Evolutionary conservation across 441 rosid genomes (phyloP).

Genomic region (Erodium texanum): DNA sequence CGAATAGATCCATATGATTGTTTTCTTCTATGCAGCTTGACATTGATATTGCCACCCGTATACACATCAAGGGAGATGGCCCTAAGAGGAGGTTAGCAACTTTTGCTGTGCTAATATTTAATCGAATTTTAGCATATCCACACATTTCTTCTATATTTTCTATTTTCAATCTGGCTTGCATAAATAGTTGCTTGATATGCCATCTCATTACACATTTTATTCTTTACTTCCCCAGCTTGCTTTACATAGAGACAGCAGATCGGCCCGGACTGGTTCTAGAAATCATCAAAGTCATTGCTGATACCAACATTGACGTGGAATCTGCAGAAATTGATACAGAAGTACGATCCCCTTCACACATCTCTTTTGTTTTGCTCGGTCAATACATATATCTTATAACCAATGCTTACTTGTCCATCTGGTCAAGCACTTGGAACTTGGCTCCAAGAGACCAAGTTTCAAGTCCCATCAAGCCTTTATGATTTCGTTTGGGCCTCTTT

Average conservation of each 20-base stretch:
- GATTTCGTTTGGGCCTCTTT: too few species aligned
- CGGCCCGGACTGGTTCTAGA: slow-evolving; percentile 64
- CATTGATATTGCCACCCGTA: slow-evolving; percentile 71
- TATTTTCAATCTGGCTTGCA: not conserved
- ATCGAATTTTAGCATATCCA: slow-evolving; percentile 10
- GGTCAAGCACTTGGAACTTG: too few species aligned
- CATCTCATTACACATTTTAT: slow-evolving; percentile 4
- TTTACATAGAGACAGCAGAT: slow-evolving; percentile 59
- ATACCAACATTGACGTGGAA: slow-evolving; percentile 55
- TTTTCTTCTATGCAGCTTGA: slow-evolving; percentile 54
- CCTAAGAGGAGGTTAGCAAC: slow-evolving; percentile 74
- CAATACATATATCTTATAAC: too few species aligned
- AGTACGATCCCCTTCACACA: slow-evolving; percentile 23
- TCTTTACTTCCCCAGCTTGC: slow-evolving; percentile 36
- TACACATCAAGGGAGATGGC: slow-evolving; percentile 66
- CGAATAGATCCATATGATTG: not conserved
- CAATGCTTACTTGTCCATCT: too few species aligned
- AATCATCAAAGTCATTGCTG: slow-evolving; percentile 52
- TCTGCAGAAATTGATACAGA: slow-evolving; percentile 69
- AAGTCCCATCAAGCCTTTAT: too few species aligned
- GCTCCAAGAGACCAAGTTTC: too few species aligned
- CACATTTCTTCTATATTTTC: not conserved
- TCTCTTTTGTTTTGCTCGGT: slow-evolving; percentile 1
- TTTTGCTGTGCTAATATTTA: slow-evolving; percentile 12
- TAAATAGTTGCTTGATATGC: not conserved